Evolutionary conservation across 139 green algal species (phyloP).

Genomic region (Tetraselmis chui): DNA sequence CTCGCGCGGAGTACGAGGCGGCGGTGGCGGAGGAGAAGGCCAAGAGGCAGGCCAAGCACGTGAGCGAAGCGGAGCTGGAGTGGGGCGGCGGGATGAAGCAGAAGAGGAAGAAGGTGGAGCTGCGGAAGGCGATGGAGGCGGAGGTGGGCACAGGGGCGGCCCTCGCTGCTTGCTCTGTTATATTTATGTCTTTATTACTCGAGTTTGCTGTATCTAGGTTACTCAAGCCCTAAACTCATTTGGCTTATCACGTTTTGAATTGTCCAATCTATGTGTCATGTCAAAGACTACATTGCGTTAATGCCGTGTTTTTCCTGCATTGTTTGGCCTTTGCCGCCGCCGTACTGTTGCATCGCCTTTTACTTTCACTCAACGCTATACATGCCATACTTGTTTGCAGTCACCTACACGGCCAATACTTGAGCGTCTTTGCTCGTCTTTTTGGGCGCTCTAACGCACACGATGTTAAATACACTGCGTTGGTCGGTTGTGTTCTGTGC

Average conservation of each 20-base stretch:
- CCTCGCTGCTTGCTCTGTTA: not conserved
- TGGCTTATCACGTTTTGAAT: slow-evolving; percentile 5
- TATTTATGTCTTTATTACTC: not conserved
- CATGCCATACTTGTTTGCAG: no score
- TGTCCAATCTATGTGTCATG: not conserved
- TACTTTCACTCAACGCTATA: no score
- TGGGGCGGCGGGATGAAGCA: slow-evolving; percentile 71
- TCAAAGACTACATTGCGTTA: not conserved
- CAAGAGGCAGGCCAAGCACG: slow-evolving; percentile 30
- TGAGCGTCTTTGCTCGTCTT: no score
- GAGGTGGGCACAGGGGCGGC: slow-evolving; percentile 31
- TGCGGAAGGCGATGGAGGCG: slow-evolving; percentile 25
- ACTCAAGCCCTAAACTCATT: not conserved
- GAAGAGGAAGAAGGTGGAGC: slow-evolving; percentile 33
- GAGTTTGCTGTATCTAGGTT: not conserved
- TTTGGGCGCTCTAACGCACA: no score
- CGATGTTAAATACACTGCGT: no score
- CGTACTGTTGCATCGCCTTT: no score
- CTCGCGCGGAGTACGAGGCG: slow-evolving; percentile 42
- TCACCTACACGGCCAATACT: no score
- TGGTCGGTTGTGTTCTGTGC: no score
- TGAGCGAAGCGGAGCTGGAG: slow-evolving; percentile 45
- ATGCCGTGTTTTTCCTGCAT: no score
- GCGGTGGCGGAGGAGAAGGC: slow-evolving; percentile 28
- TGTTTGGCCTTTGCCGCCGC: not conserved